Evolutionary conservation across 2,329 filamentous ascomycete species (phyloP).

Genomic region (Nigrospora sphaerica): DNA sequence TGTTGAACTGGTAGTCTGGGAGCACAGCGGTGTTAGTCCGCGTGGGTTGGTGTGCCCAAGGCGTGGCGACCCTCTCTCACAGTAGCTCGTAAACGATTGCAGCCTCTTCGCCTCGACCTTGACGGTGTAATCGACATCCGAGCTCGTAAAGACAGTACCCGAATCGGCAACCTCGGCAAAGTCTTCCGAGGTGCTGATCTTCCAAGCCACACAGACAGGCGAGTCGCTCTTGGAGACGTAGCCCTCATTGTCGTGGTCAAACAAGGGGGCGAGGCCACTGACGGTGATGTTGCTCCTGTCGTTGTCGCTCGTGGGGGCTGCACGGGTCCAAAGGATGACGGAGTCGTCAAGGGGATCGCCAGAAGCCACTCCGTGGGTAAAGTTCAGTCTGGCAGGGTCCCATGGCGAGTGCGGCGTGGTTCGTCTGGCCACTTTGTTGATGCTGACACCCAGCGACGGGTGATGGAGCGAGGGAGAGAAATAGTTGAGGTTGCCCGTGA

Average conservation of each 20-base stretch:
- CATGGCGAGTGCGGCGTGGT: conserved; percentile 35
- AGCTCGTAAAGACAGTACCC: conserved; percentile 60
- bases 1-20: conserved; percentile 56
- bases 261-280: conserved; percentile 28
- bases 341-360: conserved; percentile 42
- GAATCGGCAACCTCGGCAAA: conserved; percentile 36
- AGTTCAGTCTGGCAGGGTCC: conserved; percentile 42
- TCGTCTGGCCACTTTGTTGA: conserved; percentile 50
- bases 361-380: conserved; percentile 51
- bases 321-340: conserved; percentile 43
- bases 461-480: conserved; percentile 53
- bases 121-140: conserved; percentile 68
- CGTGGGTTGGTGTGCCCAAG: neutral
- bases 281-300: conserved; percentile 36
- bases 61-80: conserved; percentile 1
- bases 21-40: neutral
- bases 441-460: conserved; percentile 48
- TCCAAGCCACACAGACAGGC: conserved; percentile 62
- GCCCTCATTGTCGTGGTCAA: conserved; percentile 33
- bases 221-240: conserved; percentile 43
- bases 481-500: conserved; percentile 48
- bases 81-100: conserved; percentile 58
- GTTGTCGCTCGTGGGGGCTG: conserved; percentile 32
- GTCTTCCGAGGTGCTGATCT: conserved; percentile 44
- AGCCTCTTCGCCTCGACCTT: conserved; percentile 63